These are phyloP conservation scores for Dunaliella sp. DNA, from an alignment of 139 green algal species.

Conservation along the genomic window DNA sequence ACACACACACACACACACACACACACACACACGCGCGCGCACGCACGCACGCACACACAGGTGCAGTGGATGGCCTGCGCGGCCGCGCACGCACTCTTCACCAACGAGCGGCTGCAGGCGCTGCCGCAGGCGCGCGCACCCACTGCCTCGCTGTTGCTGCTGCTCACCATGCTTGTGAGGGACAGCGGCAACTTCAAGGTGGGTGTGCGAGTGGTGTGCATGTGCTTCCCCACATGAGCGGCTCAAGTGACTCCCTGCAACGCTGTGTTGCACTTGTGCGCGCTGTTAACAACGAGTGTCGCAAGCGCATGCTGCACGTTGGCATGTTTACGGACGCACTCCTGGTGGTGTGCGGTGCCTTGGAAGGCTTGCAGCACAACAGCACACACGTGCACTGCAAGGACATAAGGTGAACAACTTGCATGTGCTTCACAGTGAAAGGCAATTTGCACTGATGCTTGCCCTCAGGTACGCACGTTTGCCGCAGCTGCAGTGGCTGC, in stretches of 20 bases:
- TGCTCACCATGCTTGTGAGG: conserved; percentile 59
- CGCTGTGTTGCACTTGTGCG: too few relatives aligned
- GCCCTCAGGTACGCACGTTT: conserved; percentile 52
- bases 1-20: too few relatives aligned
- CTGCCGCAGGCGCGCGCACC: conserved; percentile 1
- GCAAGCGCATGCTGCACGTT: conserved; percentile 29
- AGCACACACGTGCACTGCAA: too few relatives aligned
- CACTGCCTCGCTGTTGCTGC: conserved; percentile 34
- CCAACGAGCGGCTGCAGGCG: conserved; percentile 26
- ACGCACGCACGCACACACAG: too few relatives aligned
- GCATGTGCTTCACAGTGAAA: too few relatives aligned
- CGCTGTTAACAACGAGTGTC: too few relatives aligned
- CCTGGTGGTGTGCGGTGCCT: conserved; percentile 36
- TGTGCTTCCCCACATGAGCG: too few relatives aligned
- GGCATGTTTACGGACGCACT: conserved; percentile 42
- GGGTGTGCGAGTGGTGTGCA: too few relatives aligned
- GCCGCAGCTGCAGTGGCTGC: conserved; percentile 56
- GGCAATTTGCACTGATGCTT: too few relatives aligned
- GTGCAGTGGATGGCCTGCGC: conserved; percentile 67
- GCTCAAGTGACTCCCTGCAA: too few relatives aligned
- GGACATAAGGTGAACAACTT: too few relatives aligned
- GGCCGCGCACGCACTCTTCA: conserved; percentile 35
- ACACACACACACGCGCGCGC: too few relatives aligned
- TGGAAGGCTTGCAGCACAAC: conserved; percentile 24
- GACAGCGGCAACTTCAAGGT: conserved; percentile 68